Evolutionary conservation across 2,329 filamentous ascomycete species (phyloP).

Genomic region (Ophiognomonia clavigignenti-juglandacearum): DNA sequence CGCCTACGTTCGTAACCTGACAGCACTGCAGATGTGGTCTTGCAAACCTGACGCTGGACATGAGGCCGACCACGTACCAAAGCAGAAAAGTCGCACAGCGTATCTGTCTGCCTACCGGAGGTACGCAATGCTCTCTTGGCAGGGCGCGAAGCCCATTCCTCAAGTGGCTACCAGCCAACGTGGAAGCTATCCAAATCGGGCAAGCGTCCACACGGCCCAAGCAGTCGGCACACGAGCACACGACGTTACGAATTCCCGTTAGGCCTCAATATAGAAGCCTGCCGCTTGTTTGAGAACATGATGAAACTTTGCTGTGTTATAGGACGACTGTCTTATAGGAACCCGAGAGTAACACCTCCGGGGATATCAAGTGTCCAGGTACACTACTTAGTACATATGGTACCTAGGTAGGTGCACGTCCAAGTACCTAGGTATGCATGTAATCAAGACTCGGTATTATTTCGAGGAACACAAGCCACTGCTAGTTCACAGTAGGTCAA

Average conservation of each 20-base stretch:
- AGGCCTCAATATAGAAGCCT: constrained; percentile 10
- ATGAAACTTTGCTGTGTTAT: background rate
- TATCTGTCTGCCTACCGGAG: background rate
- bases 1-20: background rate
- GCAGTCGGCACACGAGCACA: background rate
- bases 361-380: no score
- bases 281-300: constrained; percentile 1
- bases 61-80: background rate
- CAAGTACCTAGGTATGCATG: no score
- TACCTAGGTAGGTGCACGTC: no score
- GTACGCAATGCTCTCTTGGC: constrained; percentile 1
- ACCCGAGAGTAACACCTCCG: no score
- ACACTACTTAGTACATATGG: no score
- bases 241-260: background rate
- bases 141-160: background rate
- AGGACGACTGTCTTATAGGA: background rate
- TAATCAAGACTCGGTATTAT: no score
- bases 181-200: constrained; percentile 11
- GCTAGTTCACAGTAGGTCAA: no score
- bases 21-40: background rate
- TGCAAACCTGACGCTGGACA: no score
- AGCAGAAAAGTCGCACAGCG: background rate
- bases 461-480: no score
- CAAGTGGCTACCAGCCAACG: background rate
- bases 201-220: constrained; percentile 3